These are phyloP conservation scores for Mortierella alpina DNA, from an alignment of 192 early-diverging fungal species.

Conservation along the genomic window DNA sequence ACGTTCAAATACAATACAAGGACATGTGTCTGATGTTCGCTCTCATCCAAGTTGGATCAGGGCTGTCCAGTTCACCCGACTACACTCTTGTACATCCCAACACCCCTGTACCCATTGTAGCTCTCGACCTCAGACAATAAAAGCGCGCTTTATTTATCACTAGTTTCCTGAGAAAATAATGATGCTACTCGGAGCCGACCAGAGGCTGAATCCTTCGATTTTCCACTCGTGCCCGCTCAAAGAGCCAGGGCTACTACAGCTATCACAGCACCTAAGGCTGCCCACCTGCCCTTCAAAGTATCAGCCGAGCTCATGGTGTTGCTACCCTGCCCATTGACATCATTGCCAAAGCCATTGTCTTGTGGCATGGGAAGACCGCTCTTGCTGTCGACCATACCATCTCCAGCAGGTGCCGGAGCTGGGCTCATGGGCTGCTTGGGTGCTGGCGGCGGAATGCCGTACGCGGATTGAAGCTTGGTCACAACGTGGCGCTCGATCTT, in stretches of 20 bases:
- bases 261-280: slow-evolving; percentile 10
- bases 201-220: too few relatives aligned
- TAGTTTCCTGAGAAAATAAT: too few relatives aligned
- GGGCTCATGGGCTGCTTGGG: neutral
- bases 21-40: too few relatives aligned
- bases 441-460: neutral
- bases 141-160: too few relatives aligned
- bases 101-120: too few relatives aligned
- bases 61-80: too few relatives aligned
- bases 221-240: neutral
- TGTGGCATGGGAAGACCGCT: neutral
- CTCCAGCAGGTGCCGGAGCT: neutral
- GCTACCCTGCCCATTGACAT: too few relatives aligned
- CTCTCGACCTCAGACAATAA: too few relatives aligned
- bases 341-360: neutral
- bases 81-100: too few relatives aligned
- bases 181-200: too few relatives aligned
- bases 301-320: slow-evolving; percentile 8
- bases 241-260: slow-evolving; percentile 7
- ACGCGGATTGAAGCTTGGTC: slow-evolving; percentile 15
- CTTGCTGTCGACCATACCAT: neutral
- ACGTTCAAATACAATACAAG: too few relatives aligned
- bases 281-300: slow-evolving; percentile 18
- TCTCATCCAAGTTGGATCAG: too few relatives aligned
- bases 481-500: slow-evolving; percentile 17